Evolutionary conservation across 495 filamentous ascomycete genomes (phyloP).

Genomic region (Hypoxylon lenormandii): DNA sequence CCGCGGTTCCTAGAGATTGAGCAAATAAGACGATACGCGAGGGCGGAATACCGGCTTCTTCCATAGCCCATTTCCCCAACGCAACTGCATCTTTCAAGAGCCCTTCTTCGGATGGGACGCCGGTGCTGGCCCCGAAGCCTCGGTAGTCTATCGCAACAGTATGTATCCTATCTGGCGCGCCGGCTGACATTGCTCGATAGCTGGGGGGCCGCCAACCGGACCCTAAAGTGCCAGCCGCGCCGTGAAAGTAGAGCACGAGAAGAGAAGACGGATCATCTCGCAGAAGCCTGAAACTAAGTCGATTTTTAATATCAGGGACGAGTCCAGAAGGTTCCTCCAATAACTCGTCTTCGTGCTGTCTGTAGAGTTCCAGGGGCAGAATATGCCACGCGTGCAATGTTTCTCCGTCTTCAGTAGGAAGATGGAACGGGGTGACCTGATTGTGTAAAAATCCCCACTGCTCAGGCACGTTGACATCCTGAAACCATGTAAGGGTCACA

Average conservation of each 20-base stretch:
- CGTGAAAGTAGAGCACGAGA: slow-evolving; percentile 69
- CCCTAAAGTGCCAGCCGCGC: slow-evolving; percentile 54
- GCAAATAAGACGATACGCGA: slow-evolving; percentile 74
- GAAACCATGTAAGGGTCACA: background rate
- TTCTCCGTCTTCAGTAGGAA: slow-evolving; percentile 69
- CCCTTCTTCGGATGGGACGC: slow-evolving; percentile 74
- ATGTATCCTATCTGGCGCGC: slow-evolving; percentile 67
- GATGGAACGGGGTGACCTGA: slow-evolving; percentile 70
- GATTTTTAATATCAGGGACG: slow-evolving; percentile 58
- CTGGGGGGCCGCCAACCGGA: slow-evolving; percentile 65
- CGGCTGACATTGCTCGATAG: slow-evolving; percentile 63
- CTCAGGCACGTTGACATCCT: slow-evolving; percentile 24
- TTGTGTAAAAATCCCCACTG: slow-evolving; percentile 51
- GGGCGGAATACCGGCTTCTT: slow-evolving; percentile 67
- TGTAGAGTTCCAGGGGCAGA: slow-evolving; percentile 67
- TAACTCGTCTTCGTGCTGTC: slow-evolving; percentile 52
- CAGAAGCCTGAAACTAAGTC: slow-evolving; percentile 63
- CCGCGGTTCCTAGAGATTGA: slow-evolving; percentile 78
- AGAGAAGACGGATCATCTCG: slow-evolving; percentile 66
- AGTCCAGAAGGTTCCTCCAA: slow-evolving; percentile 58
- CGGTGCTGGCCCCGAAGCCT: slow-evolving; percentile 76
- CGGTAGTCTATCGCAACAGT: slow-evolving; percentile 81
- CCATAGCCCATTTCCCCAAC: background rate
- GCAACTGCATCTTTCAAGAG: slow-evolving; percentile 71
- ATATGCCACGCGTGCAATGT: slow-evolving; percentile 72